These are phyloP conservation scores for Breviolum minutum DNA, from an alignment of 73 alveolate species.

Conservation along the genomic window DNA sequence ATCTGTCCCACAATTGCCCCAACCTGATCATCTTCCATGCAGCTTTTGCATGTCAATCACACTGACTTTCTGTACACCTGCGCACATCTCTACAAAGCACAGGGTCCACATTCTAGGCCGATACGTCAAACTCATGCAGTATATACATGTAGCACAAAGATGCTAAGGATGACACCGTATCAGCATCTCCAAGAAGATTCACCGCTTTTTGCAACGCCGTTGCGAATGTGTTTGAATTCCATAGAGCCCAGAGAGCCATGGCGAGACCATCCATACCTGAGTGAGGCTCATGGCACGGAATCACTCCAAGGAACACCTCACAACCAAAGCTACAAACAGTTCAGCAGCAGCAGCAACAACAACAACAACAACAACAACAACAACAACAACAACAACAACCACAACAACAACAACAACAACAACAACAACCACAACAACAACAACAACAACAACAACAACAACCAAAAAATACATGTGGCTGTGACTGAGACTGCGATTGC, in stretches of 20 bases:
- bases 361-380: conserved; percentile 1
- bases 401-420: conserved; percentile 3
- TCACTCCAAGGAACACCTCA: neutral
- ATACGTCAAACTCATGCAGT: no score
- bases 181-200: conserved; percentile 68
- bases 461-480: neutral
- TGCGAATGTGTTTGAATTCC: conserved; percentile 47
- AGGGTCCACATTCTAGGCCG: no score
- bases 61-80: neutral
- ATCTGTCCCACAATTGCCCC: conserved; percentile 78
- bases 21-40: neutral
- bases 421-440: neutral
- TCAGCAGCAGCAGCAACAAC: neutral
- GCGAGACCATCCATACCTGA: conserved; percentile 73
- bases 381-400: neutral
- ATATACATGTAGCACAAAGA: neutral
- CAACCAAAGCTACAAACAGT: neutral
- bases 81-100: neutral
- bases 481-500: neutral
- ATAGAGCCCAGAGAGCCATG: conserved; percentile 74
- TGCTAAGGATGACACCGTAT: conserved; percentile 8
- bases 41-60: neutral
- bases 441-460: conserved; percentile 3
- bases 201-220: conserved; percentile 22
- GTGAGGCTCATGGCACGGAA: neutral